phyloP scores from a whole-genome alignment of 805 yeast species.

The Candida dajiaensis region DNA sequence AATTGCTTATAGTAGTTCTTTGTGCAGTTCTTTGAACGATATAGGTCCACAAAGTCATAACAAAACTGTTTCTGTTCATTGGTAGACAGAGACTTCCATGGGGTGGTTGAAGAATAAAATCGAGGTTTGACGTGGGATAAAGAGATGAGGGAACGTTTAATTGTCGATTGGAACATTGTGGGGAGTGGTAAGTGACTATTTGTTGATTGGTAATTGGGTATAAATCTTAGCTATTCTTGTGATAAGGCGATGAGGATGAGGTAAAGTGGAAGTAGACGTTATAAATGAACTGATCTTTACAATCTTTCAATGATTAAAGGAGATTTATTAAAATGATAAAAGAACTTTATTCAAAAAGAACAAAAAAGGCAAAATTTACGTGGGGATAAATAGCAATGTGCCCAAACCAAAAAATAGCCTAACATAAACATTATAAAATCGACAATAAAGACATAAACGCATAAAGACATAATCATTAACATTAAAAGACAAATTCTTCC shows the following conservation, averaged over 20 bases:
- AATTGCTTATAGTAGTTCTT: slow-evolving; percentile 31
- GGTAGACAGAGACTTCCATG: slow-evolving; percentile 25
- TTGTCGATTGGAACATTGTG: neutral
- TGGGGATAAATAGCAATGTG: neutral
- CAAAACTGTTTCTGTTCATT: slow-evolving; percentile 26
- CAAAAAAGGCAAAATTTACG: neutral
- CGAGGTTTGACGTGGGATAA: neutral
- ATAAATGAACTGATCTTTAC: too few species aligned
- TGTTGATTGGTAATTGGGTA: too few species aligned
- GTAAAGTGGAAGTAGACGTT: too few species aligned
- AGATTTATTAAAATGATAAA: too few species aligned
- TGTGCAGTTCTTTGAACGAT: slow-evolving; percentile 28
- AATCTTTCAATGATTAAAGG: neutral
- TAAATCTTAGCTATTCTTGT: too few species aligned
- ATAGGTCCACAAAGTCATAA: slow-evolving; percentile 23
- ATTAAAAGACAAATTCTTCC: neutral
- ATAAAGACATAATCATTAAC: neutral
- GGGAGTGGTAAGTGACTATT: neutral
- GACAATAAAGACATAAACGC: too few species aligned
- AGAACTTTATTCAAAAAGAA: neutral
- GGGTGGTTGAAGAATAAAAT: neutral
- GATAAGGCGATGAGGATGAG: too few species aligned
- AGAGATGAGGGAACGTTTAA: neutral
- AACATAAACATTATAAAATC: too few species aligned
- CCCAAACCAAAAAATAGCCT: neutral